These are phyloP conservation scores for Aspergillus quadricinctus DNA, from an alignment of 2,329 filamentous ascomycete genomes.

Conservation along the genomic window DNA sequence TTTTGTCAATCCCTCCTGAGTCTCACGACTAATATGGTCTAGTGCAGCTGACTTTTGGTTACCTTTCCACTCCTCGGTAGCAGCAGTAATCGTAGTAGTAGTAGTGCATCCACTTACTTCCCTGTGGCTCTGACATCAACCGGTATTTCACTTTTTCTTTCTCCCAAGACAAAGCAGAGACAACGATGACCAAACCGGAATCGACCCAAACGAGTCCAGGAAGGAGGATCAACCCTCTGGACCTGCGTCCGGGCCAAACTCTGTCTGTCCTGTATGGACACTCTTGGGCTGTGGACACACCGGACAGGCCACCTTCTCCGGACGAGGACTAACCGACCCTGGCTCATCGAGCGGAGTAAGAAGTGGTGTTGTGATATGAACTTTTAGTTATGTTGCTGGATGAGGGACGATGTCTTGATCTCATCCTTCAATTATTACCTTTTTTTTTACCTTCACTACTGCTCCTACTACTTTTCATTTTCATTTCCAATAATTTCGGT, in stretches of 20 bases:
- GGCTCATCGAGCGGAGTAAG: constrained; percentile 20
- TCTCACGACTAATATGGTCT: not conserved
- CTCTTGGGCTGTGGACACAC: not conserved
- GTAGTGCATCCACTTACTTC: constrained; percentile 28
- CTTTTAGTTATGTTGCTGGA: constrained; percentile 22
- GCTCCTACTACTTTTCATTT: constrained; percentile 7
- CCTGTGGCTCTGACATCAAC: constrained; percentile 35
- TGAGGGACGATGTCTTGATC: constrained; percentile 35
- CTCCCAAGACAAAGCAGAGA: constrained; percentile 23
- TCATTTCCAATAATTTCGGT: constrained; percentile 33
- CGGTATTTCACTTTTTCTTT: constrained; percentile 26
- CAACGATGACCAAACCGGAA: constrained; percentile 26
- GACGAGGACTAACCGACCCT: constrained; percentile 27
- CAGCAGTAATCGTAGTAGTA: not conserved
- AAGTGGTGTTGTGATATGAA: constrained; percentile 14
- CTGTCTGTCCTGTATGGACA: constrained; percentile 25
- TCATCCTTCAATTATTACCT: constrained; percentile 23
- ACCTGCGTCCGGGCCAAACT: constrained; percentile 39
- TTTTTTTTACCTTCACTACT: constrained; percentile 5
- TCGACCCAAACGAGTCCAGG: constrained; percentile 30
- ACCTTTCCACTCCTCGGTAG: constrained; percentile 15
- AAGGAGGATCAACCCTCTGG: constrained; percentile 38
- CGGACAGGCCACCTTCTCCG: constrained; percentile 24
- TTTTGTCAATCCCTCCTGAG: not conserved
- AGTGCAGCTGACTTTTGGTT: constrained; percentile 15